Percentiles rank a stretch among this genome's conserved stretches.
phyloP scores from a whole-genome alignment of 345 rosid species.

The Aegle marmelos region DNA sequence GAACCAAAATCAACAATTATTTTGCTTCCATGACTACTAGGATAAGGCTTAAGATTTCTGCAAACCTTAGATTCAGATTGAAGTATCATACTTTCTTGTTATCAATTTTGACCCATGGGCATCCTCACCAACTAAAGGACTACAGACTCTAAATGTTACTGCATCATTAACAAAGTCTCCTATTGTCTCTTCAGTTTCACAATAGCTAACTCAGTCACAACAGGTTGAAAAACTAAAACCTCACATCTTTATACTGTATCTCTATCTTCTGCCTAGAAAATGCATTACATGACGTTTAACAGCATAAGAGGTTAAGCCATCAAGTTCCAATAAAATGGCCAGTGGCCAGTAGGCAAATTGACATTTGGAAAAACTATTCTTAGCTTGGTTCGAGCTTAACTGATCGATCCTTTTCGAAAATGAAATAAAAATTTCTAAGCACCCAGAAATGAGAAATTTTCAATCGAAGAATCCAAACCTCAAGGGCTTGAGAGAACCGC shows the following conservation, averaged over 20 bases:
- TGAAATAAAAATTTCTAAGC: neutral
- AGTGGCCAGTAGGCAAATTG: neutral
- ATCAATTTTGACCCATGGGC: neutral
- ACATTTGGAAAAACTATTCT: neutral
- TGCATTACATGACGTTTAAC: neutral
- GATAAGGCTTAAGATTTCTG: neutral
- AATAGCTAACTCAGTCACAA: neutral
- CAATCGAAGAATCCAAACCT: slow-evolving; percentile 40
- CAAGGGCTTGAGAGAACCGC: slow-evolving; percentile 79
- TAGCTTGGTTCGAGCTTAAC: neutral
- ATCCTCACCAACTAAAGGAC: neutral
- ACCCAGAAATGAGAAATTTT: slow-evolving; percentile 2
- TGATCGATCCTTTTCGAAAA: neutral
- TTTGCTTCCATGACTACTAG: neutral
- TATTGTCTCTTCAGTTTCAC: neutral
- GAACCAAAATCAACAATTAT: neutral
- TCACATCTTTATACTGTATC: neutral
- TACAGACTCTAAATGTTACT: neutral
- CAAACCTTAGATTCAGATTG: neutral
- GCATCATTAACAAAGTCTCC: neutral
- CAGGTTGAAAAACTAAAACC: neutral
- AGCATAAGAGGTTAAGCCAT: neutral
- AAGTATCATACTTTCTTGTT: neutral
- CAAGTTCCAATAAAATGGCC: neutral
- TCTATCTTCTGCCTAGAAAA: neutral